Evolutionary conservation across 176 grass and related monocot genomes (phyloP).

Genomic region (Saccharum officinarum): DNA sequence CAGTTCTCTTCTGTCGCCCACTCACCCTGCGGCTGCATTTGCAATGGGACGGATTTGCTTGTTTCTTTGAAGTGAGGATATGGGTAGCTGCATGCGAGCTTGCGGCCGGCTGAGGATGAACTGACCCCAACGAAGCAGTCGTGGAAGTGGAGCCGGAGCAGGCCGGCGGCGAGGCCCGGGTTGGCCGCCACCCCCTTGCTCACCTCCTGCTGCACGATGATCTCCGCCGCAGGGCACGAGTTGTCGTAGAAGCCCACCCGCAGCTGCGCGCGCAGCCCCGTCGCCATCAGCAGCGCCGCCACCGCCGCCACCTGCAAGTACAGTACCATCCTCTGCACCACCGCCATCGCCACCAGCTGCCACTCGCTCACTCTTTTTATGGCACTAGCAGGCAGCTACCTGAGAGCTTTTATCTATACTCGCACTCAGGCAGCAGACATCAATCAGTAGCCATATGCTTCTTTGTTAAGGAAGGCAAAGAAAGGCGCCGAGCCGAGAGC

Average conservation of each 20-base stretch:
- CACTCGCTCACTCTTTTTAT: constrained; percentile 20
- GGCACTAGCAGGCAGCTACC: background rate
- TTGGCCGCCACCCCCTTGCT: constrained; percentile 49
- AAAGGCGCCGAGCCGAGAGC: background rate
- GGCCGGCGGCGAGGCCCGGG: constrained; percentile 67
- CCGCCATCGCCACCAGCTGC: background rate
- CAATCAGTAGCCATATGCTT: constrained; percentile 27
- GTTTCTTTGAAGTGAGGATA: background rate
- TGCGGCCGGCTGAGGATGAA: too few relatives aligned
- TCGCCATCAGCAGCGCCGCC: constrained; percentile 40
- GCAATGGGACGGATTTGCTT: too few relatives aligned
- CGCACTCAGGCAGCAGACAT: background rate
- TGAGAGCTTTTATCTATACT: constrained; percentile 21
- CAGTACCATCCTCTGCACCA: constrained; percentile 1
- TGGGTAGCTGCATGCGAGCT: too few relatives aligned
- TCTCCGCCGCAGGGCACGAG: constrained; percentile 70
- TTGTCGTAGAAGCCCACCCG: constrained; percentile 70
- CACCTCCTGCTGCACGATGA: constrained; percentile 80
- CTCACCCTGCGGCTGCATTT: too few relatives aligned
- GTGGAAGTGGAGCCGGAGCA: constrained; percentile 80
- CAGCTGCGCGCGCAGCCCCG: constrained; percentile 50
- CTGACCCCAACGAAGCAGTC: constrained; percentile 82
- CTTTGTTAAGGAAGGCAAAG: constrained; percentile 44
- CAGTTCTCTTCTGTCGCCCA: background rate
- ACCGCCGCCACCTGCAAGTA: constrained; percentile 20